Conservation (phyloP, 2,329 filamentous ascomycete genomes). For the Trichoderma semiorbis region DNA sequence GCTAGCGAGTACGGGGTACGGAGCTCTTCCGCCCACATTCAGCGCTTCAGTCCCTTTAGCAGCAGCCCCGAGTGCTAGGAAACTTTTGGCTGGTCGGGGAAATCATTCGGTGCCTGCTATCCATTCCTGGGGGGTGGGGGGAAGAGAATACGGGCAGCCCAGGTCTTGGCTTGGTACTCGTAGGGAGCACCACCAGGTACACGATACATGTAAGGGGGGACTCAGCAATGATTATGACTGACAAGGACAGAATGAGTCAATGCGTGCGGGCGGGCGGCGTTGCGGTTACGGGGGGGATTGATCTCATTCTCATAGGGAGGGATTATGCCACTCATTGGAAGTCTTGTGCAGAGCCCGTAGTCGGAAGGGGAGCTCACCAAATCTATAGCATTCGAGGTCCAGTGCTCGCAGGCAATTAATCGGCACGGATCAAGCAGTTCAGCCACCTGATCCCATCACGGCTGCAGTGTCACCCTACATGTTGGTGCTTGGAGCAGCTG, state of each 20-base stretch:
- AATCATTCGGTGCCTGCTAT: not conserved
- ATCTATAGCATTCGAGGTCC: not conserved
- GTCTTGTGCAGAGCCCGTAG: not conserved
- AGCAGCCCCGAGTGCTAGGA: not conserved
- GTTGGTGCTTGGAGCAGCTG: not conserved
- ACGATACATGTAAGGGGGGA: not conserved
- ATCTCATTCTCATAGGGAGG: not conserved
- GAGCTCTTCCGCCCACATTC: not conserved
- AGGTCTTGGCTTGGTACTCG: not conserved
- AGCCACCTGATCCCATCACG: not conserved
- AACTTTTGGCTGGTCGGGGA: not conserved
- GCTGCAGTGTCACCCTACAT: conserved; percentile 4
- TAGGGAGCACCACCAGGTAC: not conserved
- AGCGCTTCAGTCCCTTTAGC: not conserved
- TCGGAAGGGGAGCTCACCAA: not conserved
- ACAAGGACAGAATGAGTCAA: not conserved
- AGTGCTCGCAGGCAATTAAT: not conserved
- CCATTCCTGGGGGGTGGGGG: not conserved
- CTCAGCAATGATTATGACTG: not conserved
- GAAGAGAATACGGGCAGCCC: not conserved
- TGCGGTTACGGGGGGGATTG: not conserved
- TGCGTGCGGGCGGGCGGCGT: not conserved
- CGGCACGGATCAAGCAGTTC: not conserved
- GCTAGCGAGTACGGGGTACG: conserved; percentile 1
- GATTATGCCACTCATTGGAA: not conserved